A percentile compares a stretch with the other conserved stretches of the same genome.
Evolutionary conservation across 2,329 filamentous ascomycete species (phyloP).

Genomic region (Plectosphaerella plurivora): DNA sequence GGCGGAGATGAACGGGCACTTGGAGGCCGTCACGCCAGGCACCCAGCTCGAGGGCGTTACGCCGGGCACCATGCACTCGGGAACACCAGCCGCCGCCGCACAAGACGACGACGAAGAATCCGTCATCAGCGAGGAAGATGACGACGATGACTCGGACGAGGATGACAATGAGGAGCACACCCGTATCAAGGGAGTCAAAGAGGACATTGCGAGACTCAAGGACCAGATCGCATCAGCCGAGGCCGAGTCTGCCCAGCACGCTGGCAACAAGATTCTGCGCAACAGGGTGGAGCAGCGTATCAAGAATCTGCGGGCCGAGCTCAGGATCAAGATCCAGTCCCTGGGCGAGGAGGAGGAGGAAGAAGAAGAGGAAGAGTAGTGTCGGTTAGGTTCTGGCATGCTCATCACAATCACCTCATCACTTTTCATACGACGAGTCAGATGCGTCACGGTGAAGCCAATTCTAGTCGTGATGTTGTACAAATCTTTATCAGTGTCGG

Average conservation of each 20-base stretch:
- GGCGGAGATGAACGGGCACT: conserved; percentile 34
- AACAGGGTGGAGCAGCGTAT: conserved; percentile 46
- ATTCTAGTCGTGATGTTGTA: neutral
- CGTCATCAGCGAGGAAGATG: conserved; percentile 40
- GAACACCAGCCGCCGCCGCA: conserved; percentile 36
- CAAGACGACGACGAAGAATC: conserved; percentile 43
- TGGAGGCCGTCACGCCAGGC: conserved; percentile 35
- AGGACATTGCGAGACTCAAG: conserved; percentile 49
- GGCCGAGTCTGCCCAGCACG: conserved; percentile 34
- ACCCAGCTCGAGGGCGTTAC: conserved; percentile 39
- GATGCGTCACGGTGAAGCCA: no score
- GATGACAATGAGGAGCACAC: conserved; percentile 50
- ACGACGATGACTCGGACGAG: conserved; percentile 48
- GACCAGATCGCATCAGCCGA: conserved; percentile 43
- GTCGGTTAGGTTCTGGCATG: neutral
- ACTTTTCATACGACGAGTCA: no score
- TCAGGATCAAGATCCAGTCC: conserved; percentile 39
- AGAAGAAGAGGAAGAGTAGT: conserved; percentile 2
- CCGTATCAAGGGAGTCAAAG: conserved; percentile 47
- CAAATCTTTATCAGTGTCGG: neutral
- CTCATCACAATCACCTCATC: no score
- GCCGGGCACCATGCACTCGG: conserved; percentile 35
- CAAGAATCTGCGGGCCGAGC: conserved; percentile 39
- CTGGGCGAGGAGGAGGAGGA: conserved; percentile 25
- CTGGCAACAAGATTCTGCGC: conserved; percentile 40